Evolutionary conservation across 1,139 yeast species (phyloP).

Genomic region (Kodamaea anthophila): DNA sequence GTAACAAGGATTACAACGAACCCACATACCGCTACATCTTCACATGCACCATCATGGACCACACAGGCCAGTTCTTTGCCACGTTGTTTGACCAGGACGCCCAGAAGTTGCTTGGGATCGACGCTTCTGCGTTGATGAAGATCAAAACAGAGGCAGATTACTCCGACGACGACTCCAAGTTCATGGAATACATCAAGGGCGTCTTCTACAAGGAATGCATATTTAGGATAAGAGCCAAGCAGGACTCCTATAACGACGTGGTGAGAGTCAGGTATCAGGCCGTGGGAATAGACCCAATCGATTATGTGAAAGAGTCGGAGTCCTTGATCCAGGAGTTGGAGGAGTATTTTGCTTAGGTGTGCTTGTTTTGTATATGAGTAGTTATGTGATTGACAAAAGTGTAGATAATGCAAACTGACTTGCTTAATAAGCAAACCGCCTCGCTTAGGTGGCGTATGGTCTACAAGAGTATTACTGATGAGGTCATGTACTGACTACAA

Average conservation of each 20-base stretch:
- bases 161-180: conserved; percentile 36
- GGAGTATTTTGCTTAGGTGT: no score
- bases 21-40: conserved; percentile 80
- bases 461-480: no score
- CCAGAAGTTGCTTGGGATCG: conserved; percentile 53
- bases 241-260: conserved; percentile 77
- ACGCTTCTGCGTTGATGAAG: conserved; percentile 62
- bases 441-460: no score
- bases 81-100: conserved; percentile 88
- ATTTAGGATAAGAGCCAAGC: conserved; percentile 75
- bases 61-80: conserved; percentile 80
- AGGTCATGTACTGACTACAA: no score
- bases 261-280: conserved; percentile 73
- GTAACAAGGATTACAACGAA: conserved; percentile 59
- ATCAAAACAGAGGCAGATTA: conserved; percentile 36
- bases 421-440: no score
- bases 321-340: conserved; percentile 47
- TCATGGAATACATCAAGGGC: conserved; percentile 45
- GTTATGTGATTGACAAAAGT: no score
- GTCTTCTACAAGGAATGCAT: conserved; percentile 67
- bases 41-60: conserved; percentile 67
- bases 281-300: conserved; percentile 47
- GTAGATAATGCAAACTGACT: no score
- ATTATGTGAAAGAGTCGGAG: conserved; percentile 58
- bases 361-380: no score